These are phyloP conservation scores for Clitopilus passeckerianus DNA, from an alignment of 768 basidiomycete genomes.

Conservation along the genomic window DNA sequence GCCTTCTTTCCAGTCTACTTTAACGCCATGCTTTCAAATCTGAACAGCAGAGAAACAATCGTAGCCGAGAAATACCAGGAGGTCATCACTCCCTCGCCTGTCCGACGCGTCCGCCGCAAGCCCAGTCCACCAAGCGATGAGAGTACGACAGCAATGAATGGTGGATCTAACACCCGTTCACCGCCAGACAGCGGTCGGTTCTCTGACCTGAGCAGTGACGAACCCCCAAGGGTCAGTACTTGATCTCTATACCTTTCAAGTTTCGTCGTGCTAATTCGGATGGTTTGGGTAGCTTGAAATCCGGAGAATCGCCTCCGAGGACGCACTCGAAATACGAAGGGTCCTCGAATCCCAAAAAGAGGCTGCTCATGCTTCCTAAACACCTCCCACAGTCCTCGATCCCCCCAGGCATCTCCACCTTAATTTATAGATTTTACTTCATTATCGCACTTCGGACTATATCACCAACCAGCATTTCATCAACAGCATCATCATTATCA, in stretches of 20 bases:
- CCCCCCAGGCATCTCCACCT: background rate
- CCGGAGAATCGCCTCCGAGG: background rate
- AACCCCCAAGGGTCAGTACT: background rate
- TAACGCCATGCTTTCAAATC: slow-evolving; percentile 13
- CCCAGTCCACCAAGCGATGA: background rate
- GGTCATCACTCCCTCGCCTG: slow-evolving; percentile 1
- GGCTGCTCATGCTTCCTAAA: background rate
- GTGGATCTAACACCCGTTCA: background rate
- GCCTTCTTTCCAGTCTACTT: slow-evolving; percentile 7
- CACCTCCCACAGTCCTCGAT: background rate
- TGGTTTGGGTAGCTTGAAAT: background rate
- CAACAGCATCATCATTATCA: background rate
- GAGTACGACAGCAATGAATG: background rate
- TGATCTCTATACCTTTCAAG: background rate
- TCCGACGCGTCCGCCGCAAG: background rate
- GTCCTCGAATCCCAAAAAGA: background rate
- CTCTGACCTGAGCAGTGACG: background rate
- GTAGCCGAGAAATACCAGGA: slow-evolving; percentile 3
- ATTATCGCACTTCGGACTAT: background rate
- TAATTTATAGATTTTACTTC: background rate
- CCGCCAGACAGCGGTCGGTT: background rate
- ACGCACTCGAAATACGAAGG: background rate
- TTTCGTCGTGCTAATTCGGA: background rate
- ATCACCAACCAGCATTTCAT: background rate
- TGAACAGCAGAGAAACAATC: slow-evolving; percentile 9